Conservation (phyloP, 2,329 filamentous ascomycete species). For the Alternaria viburni region DNA sequence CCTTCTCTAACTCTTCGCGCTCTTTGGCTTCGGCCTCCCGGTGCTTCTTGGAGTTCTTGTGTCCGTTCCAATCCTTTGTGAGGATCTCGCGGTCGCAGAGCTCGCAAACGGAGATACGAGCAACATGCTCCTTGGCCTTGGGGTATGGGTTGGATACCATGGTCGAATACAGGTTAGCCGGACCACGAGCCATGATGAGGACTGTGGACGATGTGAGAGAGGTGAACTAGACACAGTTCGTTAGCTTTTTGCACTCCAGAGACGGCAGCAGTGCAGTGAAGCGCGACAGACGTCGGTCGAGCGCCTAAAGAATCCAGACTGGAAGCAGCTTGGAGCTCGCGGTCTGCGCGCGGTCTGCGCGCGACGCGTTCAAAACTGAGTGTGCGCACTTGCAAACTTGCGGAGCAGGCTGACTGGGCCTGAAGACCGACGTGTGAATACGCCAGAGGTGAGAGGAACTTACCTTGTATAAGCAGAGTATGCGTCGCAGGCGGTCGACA, state of each 20-base stretch:
- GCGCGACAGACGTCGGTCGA: not conserved
- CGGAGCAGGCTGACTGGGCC: not conserved
- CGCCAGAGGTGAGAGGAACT: constrained; percentile 1
- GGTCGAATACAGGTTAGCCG: not conserved
- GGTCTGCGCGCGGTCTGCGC: not conserved
- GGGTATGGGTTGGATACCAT: constrained; percentile 35
- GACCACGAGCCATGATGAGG: constrained; percentile 16
- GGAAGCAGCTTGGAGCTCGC: not conserved
- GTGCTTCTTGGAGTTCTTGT: constrained; percentile 45
- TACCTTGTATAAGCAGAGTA: not conserved
- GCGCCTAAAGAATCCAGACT: not conserved
- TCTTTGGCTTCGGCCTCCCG: constrained; percentile 29
- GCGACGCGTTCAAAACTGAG: not conserved
- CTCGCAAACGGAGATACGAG: constrained; percentile 36
- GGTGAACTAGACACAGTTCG: not conserved
- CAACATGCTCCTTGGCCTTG: constrained; percentile 22
- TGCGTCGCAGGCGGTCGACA: not conserved
- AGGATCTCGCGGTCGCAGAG: constrained; percentile 38
- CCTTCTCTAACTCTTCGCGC: constrained; percentile 15
- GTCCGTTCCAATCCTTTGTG: constrained; percentile 40
- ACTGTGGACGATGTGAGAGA: not conserved
- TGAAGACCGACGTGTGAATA: not conserved
- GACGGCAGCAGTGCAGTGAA: constrained; percentile 4
- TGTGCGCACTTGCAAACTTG: not conserved
- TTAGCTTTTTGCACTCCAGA: constrained; percentile 3